A percentile compares a stretch with the other conserved stretches of the same genome.
phyloP scores from a whole-genome alignment of 371 early-diverging fungal species.

The Mucor plumbeus region DNA sequence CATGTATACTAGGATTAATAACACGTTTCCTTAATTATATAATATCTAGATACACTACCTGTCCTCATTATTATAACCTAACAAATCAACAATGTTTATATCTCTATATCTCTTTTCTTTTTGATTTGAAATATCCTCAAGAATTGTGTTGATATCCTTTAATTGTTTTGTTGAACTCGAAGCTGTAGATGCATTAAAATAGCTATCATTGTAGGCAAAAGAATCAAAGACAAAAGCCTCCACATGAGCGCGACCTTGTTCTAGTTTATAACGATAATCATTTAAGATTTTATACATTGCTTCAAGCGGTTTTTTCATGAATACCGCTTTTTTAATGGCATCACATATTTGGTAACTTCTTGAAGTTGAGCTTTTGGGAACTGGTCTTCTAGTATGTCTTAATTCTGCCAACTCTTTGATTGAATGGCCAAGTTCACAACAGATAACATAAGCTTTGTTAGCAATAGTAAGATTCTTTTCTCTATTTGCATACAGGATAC shows the following conservation, averaged over 20 bases:
- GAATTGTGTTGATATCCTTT: background rate
- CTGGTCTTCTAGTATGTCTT: background rate
- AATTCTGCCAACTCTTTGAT: background rate
- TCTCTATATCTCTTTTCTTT: background rate
- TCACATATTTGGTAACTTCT: background rate
- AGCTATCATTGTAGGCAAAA: background rate
- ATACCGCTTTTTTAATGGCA: background rate
- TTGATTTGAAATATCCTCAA: background rate
- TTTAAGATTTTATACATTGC: background rate
- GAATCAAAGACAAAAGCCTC: background rate
- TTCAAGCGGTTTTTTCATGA: background rate
- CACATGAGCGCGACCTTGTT: background rate
- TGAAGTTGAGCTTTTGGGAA: background rate
- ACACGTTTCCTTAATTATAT: background rate
- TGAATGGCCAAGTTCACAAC: background rate
- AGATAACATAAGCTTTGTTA: slow-evolving; percentile 2
- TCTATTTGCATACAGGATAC: background rate
- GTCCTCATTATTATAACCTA: background rate
- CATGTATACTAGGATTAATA: background rate
- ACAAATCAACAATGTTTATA: background rate
- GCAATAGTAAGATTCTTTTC: background rate
- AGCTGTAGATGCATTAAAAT: background rate
- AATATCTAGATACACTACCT: background rate
- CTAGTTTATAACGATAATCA: background rate
- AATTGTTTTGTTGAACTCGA: background rate